phyloP scores from a whole-genome alignment of 2,329 filamentous ascomycete species.

The Colletotrichum incanum region DNA sequence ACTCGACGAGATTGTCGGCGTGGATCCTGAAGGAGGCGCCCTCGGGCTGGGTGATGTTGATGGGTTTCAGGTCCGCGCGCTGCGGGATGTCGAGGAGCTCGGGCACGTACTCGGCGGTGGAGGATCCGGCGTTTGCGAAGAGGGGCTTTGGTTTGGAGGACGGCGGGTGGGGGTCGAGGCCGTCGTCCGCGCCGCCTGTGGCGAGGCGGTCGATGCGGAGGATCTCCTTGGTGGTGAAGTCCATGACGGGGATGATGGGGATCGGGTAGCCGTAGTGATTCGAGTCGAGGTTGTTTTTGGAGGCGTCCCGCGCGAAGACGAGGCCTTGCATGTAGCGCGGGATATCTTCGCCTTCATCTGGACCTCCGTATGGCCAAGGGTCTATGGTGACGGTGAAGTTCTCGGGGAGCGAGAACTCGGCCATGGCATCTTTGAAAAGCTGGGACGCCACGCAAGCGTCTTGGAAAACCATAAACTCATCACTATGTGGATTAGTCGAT shows the following conservation, averaged over 20 bases:
- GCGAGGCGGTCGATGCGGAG: conserved; percentile 72
- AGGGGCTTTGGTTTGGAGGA: conserved; percentile 59
- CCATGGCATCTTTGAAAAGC: conserved; percentile 63
- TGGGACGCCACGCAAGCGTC: conserved; percentile 59
- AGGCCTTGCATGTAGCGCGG: conserved; percentile 66
- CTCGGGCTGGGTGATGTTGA: conserved; percentile 80
- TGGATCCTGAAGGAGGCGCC: conserved; percentile 76
- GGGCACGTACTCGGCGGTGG: conserved; percentile 63
- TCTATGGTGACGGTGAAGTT: conserved; percentile 62
- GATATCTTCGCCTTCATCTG: conserved; percentile 56
- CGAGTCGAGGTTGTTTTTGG: conserved; percentile 65
- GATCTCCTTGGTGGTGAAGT: conserved; percentile 68
- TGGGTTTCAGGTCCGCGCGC: conserved; percentile 74
- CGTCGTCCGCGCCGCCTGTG: conserved; percentile 62
- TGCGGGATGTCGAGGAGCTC: conserved; percentile 65
- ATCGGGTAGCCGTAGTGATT: conserved; percentile 76
- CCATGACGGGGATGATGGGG: conserved; percentile 73
- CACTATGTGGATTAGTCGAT: conserved; percentile 44
- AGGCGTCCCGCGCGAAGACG: conserved; percentile 62
- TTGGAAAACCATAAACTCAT: conserved; percentile 59
- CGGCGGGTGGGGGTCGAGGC: conserved; percentile 55
- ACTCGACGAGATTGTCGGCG: conserved; percentile 64
- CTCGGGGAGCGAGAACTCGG: conserved; percentile 63
- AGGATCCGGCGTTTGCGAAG: conserved; percentile 58
- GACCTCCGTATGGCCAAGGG: conserved; percentile 77